Conservation (phyloP, 495 filamentous ascomycete genomes). For the Poronia punctata region DNA sequence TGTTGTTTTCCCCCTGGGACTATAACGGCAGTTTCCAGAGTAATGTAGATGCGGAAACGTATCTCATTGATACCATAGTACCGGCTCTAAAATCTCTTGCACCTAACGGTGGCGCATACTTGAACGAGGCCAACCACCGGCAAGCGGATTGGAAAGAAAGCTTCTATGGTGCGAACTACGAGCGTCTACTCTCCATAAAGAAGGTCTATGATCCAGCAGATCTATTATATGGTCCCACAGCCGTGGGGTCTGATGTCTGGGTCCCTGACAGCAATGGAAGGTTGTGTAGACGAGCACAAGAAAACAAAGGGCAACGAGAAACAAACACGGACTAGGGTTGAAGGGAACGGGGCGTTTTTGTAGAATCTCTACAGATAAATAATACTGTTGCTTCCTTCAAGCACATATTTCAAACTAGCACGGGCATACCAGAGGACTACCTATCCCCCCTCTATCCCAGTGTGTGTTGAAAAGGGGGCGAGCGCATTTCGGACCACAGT, state of each 20-base stretch:
- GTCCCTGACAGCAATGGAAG: conserved; percentile 13
- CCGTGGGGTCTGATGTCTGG: conserved; percentile 39
- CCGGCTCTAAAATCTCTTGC: conserved; percentile 28
- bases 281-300: conserved; percentile 26
- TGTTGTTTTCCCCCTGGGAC: conserved; percentile 20
- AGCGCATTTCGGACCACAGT: no score
- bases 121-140: conserved; percentile 42
- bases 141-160: conserved; percentile 44
- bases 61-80: conserved; percentile 27
- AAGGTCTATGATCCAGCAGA: conserved; percentile 43
- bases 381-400: no score
- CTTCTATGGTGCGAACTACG: conserved; percentile 49
- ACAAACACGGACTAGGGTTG: no score
- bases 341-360: no score
- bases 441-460: no score
- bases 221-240: conserved; percentile 44
- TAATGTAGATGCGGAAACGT: conserved; percentile 20
- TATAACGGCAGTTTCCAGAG: conserved; percentile 11
- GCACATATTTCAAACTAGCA: no score
- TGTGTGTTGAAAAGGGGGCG: no score
- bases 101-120: conserved; percentile 34
- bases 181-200: conserved; percentile 39
- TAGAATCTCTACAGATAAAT: no score
- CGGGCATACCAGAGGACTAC: no score
- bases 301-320: no score